phyloP scores from a whole-genome alignment of 495 filamentous ascomycete genomes.

The Talaromyces liani region DNA sequence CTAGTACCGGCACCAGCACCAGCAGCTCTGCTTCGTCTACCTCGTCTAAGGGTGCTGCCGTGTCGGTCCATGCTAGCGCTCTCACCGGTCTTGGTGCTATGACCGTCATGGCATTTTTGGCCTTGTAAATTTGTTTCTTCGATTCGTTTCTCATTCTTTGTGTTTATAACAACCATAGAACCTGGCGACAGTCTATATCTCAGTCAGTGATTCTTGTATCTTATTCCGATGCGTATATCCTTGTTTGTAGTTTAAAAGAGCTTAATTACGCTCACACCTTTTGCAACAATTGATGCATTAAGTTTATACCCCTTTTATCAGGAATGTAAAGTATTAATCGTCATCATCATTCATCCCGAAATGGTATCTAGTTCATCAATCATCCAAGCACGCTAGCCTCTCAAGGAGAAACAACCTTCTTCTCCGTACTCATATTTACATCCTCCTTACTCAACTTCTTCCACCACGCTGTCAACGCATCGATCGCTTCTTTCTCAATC shows the following conservation, averaged over 20 bases:
- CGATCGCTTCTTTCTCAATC: neutral
- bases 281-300: neutral
- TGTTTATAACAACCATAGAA: neutral
- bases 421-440: neutral
- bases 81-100: constrained; percentile 6
- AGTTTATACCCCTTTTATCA: neutral
- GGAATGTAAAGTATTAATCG: too few relatives aligned
- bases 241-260: neutral
- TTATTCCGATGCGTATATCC: neutral
- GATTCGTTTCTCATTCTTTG: neutral
- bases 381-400: neutral
- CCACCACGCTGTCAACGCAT: constrained; percentile 2
- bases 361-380: neutral
- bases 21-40: constrained; percentile 14
- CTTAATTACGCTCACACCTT: neutral
- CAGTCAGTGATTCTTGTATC: neutral
- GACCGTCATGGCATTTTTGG: constrained; percentile 6
- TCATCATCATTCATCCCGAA: neutral
- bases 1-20: neutral
- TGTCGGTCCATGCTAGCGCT: neutral
- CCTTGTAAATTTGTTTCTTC: neutral
- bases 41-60: constrained; percentile 19
- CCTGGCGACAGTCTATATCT: neutral
- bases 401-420: neutral
- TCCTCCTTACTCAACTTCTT: neutral